A percentile compares a stretch with the other conserved stretches of the same genome.
These are phyloP conservation scores for Lipomyces yamadae DNA, from an alignment of 805 yeast species.

Conservation along the genomic window DNA sequence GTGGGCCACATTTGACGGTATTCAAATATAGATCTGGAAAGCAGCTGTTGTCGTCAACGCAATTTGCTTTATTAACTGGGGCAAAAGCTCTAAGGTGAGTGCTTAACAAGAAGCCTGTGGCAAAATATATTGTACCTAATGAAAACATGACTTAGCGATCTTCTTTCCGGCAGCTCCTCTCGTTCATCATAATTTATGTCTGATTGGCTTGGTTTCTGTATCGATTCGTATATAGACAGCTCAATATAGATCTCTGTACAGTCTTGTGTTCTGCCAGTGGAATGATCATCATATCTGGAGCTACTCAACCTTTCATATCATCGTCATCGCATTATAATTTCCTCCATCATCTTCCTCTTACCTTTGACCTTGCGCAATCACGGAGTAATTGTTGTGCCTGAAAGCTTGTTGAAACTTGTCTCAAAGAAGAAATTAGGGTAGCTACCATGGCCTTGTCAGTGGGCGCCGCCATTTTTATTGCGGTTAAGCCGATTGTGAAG, in stretches of 20 bases:
- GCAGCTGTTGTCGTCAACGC: too few species aligned
- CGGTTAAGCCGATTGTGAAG: constrained; percentile 86
- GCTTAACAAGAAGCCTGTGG: too few species aligned
- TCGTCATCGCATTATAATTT: background rate
- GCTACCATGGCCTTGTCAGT: constrained; percentile 42
- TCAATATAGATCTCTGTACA: background rate
- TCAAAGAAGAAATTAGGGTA: background rate
- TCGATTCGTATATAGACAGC: background rate
- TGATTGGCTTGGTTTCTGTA: background rate
- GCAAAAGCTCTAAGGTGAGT: too few species aligned
- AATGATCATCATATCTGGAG: background rate
- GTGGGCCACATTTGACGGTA: too few species aligned
- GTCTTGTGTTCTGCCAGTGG: background rate
- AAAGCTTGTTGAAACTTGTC: background rate
- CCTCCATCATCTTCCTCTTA: background rate
- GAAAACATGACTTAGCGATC: too few species aligned
- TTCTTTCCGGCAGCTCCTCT: too few species aligned
- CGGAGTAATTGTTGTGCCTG: background rate
- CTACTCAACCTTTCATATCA: background rate
- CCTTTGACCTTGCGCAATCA: background rate
- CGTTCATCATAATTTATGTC: background rate
- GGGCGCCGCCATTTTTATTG: constrained; percentile 73
- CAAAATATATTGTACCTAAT: too few species aligned
- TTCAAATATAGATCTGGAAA: too few species aligned
- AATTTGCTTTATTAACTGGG: too few species aligned